Conservation (phyloP, 306 rosid genomes). For the Dalbergia cochinchinensis region DNA sequence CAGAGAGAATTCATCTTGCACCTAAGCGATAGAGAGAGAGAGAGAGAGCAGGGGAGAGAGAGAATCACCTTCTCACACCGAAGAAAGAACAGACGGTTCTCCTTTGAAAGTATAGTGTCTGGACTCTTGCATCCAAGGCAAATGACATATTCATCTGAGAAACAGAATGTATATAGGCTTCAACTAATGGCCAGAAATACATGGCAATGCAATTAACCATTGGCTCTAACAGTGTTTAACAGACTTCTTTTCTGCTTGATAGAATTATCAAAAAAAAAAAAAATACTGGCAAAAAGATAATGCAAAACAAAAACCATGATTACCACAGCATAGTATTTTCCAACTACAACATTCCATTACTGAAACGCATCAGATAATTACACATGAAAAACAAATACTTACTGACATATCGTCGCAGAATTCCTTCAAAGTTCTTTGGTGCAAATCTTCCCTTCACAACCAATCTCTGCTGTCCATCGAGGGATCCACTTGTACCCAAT, state of each 20-base stretch:
- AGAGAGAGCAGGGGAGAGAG: neutral
- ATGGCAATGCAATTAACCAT: slow-evolving; percentile 3
- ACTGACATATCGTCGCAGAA: slow-evolving; percentile 92
- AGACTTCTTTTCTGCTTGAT: neutral
- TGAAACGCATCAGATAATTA: neutral
- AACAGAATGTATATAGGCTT: slow-evolving; percentile 20
- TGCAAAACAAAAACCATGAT: slow-evolving; percentile 4
- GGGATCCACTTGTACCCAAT: slow-evolving; percentile 96
- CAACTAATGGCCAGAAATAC: neutral
- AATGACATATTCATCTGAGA: slow-evolving; percentile 87
- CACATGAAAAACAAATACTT: slow-evolving; percentile 47
- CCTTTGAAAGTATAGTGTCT: slow-evolving; percentile 94
- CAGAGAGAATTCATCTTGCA: slow-evolving; percentile 72
- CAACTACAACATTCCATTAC: neutral
- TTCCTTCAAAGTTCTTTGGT: slow-evolving; percentile 97
- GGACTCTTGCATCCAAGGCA: slow-evolving; percentile 97
- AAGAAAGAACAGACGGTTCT: slow-evolving; percentile 95
- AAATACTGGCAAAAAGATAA: neutral
- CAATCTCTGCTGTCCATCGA: slow-evolving; percentile 94
- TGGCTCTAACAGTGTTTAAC: neutral
- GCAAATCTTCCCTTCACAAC: slow-evolving; percentile 98
- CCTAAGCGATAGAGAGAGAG: slow-evolving; percentile 66
- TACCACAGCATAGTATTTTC: slow-evolving; percentile 13
- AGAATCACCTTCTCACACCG: slow-evolving; percentile 90
- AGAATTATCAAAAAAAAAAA: neutral